Base-by-base conservation (phyloP, 148 eudicot genomes). In the Rhododendron ferrugineum region DNA sequence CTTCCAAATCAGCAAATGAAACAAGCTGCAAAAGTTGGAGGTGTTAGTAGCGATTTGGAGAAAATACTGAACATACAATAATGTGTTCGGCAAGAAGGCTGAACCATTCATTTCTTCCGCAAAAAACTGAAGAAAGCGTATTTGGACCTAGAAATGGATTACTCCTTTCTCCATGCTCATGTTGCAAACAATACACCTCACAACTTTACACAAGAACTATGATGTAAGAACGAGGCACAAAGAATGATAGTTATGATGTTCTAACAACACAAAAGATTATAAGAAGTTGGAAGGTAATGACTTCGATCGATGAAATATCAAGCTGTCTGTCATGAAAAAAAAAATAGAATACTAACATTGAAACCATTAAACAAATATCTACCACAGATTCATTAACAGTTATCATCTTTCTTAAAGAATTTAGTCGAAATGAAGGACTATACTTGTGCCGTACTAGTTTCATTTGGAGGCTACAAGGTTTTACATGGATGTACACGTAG, bases 1-100 rank as follows among this genome's bases (percentile, higher is more conserved):
- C 99, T 89, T 91, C 91, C 84, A 97, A 80, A 82, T 95, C 98
- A 49, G 94, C 98, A 89, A 84, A 91, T 85, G 98, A 91, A 88
- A 97, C 94, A 85, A 97, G 93, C 98, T 97, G 95, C 94, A 90
- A 85, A 89, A 78, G 74, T 74, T 30, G 86, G 84, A 80, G 37
- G 26, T 76, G 50, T 62, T 68, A 62, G 74, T 28, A 75, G 80
- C 36, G 80, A 62, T 5, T 36, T 13, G 28, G 28, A 36, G 72
- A 60, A 81, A 81, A 62, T 20, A 23, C 13, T 37, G 64, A 81
- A 62, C 5, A 81, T 40, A 16, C 50, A 34, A 10, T 34, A 36
- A 81, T 9, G 9, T 26, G 60, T 1, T 36, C 3, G 47, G 56
- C 23, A 16, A 20, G 78, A 74, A 74, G n/a, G 78, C 78, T 74